Base-by-base conservation (phyloP, 2,329 filamentous ascomycete genomes). In the Rhexocercosporidium sp. region DNA sequence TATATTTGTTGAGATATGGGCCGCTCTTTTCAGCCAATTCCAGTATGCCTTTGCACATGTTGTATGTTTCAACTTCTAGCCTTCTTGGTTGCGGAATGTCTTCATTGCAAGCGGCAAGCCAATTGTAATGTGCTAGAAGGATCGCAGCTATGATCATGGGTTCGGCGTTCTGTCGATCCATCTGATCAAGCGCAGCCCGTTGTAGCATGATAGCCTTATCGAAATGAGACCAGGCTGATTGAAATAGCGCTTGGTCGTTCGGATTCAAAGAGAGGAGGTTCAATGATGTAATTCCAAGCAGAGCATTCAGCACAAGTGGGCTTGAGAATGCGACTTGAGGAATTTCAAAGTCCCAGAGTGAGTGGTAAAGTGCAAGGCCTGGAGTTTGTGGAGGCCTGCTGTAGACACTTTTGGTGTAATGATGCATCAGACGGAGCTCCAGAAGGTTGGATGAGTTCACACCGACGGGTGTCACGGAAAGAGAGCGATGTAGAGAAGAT, bases 311-410 rank as follows among this genome's bases (percentile, higher is more conserved):
- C n/a, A 70, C 68, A 29, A 68, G 34, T 11, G 62, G 49, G 12
- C 56, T 65, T 11, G 66, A 68, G 44, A 70, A 70, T 4, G 68
- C 68, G 6, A 70, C 49, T 34, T 66, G 63, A 11, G 68, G 66
- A 20, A 68, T 62, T 20, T 68, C 66, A 7, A 66, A 27, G 22
- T 68, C 60, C 68, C 68, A 70, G 7, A 67, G 63, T 8, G 67
- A 25, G 39, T 65, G 49, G 41, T 25, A 49, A n/a, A 47, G 29
- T 22, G 53, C 64, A 46, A 22, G 18, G 37, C 29, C 22, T 25
- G 41, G 37, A 22, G 1, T 22, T 18, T n/a, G 31, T 9, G 41
- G 44, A 20, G 46, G 46, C 3, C 47, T 31, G 29, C 44, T 54
- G 20, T 34, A 69, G 16, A 64, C 66, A 27, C 62, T 54, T 59